Base-by-base conservation (phyloP, 2,329 filamentous ascomycete genomes). In the Geosmithia morbida region DNA sequence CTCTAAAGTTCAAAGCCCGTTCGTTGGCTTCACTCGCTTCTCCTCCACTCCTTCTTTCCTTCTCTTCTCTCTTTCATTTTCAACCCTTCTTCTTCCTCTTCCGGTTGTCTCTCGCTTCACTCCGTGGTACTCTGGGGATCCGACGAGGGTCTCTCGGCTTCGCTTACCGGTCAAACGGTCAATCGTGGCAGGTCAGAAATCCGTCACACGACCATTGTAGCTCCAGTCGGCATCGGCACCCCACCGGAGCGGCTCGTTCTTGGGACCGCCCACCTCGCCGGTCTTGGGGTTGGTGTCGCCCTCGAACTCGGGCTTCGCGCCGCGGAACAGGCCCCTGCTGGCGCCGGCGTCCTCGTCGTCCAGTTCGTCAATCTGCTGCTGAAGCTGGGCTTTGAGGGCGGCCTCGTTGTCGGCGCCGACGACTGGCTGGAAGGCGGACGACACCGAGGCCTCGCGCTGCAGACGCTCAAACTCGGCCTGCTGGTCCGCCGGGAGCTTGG, bases 221-320 rank as follows among this genome's bases (percentile, higher is more conserved):
- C 87, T 96, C 84, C 89, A 98, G 57, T 83, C 79, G 1, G 86
- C 82, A 0, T 57, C 61, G 17, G 74, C 70, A 0, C 88, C 88
- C 90, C 90, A 96, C 56, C 89, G 70, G 60, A 97, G 60, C 46
- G 92, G 92, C 66, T 98, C 90, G 60, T 94, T 97, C 79, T 97
- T 98, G 6, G 92, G 92, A 1, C 92, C 92, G 6, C 92, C 92
- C 11, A 96, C 79, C 72, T 98, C 92, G 20, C 92, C 92, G 1
- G 92, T 98, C 71, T 83, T 84, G 2, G 92, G 92, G 63, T 98
- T 97, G 48, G 72, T 74, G 47, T 97, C 89, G 49, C 92, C 92
- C 55, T 90, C 81, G 57, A 98, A 98, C 67, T 97, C 90, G 2
- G 92, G 89, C 57, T 81, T 77, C 42, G 88, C 83, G 37, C 90